Evolutionary conservation across 2,329 filamentous ascomycete genomes (phyloP), one percentile per base, ranked within the genome.

Genomic region (Torrubiella hemipterigena): DNA sequence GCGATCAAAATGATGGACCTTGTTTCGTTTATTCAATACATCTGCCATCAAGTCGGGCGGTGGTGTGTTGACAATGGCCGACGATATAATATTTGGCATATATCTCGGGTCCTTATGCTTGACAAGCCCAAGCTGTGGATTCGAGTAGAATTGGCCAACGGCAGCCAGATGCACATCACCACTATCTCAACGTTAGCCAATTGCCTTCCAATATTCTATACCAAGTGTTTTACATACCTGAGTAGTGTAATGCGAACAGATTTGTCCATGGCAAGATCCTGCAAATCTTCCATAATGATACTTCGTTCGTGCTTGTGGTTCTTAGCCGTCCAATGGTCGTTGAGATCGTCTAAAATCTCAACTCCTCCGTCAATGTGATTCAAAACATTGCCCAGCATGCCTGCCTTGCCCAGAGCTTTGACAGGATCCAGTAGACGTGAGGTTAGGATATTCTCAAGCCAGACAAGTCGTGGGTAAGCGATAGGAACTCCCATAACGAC

Each of bases 321-420:
- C 50, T 85, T 93, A 22, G 89, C 84, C 1, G 89, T 95, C 91
- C 91, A 98, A 51, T 98, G 89, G 53, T 96, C 91, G 50, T 95
- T 89, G 8, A 94, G 61, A 45, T 93, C 86, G 49, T 94, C 87
- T 17, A 93, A 63, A 11, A 96, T 82, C 54, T 96, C 91, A 6
- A 91, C 81, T 13, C 85, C 85, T 15, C 85, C 86, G 47, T 95
- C 87, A 44, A 94, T 87, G 42, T 81, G 81, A 59, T 94, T 94
- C 23, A 93, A 65, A 26, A 93, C 74, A 37, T 72, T 72, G 4
- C 85, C 83, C 31, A 96, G 67, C 42, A 93, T 56, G 2, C 89
- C 87, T 21, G 80, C 72, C 46, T 84, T 81, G 23, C 86, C 83
- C 16, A 96, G 65, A 5, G 83, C 83, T 54, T 96, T 96, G 51